Evolutionary conservation across 106 monocot genomes (phyloP).

Genomic region (Vanilla planifolia): DNA sequence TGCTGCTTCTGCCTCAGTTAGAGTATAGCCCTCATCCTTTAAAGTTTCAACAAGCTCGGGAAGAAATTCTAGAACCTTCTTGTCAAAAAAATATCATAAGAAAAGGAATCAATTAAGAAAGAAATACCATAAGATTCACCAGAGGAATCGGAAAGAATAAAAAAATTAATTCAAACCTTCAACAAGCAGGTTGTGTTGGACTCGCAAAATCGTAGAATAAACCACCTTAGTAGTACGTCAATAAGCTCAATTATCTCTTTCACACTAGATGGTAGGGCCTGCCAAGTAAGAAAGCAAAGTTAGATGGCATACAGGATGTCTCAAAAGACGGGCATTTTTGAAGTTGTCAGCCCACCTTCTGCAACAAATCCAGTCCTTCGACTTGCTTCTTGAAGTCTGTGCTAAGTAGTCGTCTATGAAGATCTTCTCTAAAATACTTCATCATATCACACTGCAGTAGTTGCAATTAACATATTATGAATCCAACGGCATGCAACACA

Average conservation of each 20-base stretch:
- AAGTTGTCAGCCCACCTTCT: conserved; percentile 49
- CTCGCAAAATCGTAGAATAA: conserved; percentile 95
- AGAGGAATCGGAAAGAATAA: neutral
- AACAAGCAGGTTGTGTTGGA: conserved; percentile 96
- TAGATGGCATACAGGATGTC: neutral
- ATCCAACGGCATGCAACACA: neutral
- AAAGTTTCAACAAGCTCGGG: conserved; percentile 76
- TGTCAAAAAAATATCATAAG: conserved; percentile 1
- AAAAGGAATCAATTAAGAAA: too few relatives aligned
- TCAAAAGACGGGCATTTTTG: neutral
- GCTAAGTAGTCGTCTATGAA: conserved; percentile 75
- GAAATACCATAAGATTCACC: neutral
- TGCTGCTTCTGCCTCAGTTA: conserved; percentile 92
- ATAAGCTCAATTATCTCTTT: conserved; percentile 91
- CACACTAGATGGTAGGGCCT: conserved; percentile 71
- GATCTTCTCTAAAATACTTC: conserved; percentile 88
- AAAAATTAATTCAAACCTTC: conserved; percentile 47
- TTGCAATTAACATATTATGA: neutral
- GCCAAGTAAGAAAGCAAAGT: conserved; percentile 6
- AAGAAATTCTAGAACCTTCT: conserved; percentile 91
- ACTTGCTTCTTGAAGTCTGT: conserved; percentile 98
- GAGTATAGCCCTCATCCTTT: conserved; percentile 72
- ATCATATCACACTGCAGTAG: conserved; percentile 66
- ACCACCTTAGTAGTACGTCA: conserved; percentile 96
- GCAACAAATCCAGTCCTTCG: conserved; percentile 93